Conservation (phyloP, 2,329 filamentous ascomycete species). For the Hymenoscyphus fructigenus region DNA sequence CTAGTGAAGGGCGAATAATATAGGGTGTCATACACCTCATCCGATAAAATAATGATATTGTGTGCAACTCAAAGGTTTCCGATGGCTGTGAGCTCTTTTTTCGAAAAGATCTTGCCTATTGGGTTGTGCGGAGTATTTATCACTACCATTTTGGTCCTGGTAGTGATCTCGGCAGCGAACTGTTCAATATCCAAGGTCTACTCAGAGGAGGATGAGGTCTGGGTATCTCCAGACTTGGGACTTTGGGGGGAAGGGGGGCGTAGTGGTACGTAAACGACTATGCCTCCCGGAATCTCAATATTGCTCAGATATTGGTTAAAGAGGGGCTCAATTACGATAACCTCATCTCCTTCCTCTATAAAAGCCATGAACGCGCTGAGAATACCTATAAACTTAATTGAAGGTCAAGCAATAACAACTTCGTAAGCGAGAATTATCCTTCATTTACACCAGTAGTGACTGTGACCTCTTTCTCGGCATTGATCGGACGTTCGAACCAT, state of each 20-base stretch:
- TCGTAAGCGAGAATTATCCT: slow-evolving; percentile 40
- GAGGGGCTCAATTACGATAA: slow-evolving; percentile 97
- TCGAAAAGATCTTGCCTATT: slow-evolving; percentile 93
- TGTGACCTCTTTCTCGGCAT: slow-evolving; percentile 90
- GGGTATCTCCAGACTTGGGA: slow-evolving; percentile 72
- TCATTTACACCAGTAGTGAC: slow-evolving; percentile 93
- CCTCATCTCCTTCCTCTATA: slow-evolving; percentile 89
- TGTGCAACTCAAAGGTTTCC: slow-evolving; percentile 88
- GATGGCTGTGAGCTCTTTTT: slow-evolving; percentile 78
- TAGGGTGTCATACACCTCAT: slow-evolving; percentile 91
- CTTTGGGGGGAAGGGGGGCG: too few relatives aligned
- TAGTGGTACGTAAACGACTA: slow-evolving; percentile 92
- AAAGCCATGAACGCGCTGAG: slow-evolving; percentile 97
- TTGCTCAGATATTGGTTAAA: slow-evolving; percentile 99
- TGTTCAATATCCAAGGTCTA: slow-evolving; percentile 86
- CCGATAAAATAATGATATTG: slow-evolving; percentile 88
- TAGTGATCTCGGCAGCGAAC: slow-evolving; percentile 77
- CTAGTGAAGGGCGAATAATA: slow-evolving; percentile 95
- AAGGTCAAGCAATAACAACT: neutral
- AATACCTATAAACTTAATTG: slow-evolving; percentile 61
- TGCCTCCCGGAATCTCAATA: slow-evolving; percentile 96
- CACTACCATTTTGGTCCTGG: slow-evolving; percentile 94
- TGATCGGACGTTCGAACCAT: slow-evolving; percentile 75
- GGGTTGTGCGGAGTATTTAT: slow-evolving; percentile 87
- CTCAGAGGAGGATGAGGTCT: slow-evolving; percentile 80